Conservation (phyloP, 2,329 filamentous ascomycete genomes). For the Aspergillus sp. region DNA sequence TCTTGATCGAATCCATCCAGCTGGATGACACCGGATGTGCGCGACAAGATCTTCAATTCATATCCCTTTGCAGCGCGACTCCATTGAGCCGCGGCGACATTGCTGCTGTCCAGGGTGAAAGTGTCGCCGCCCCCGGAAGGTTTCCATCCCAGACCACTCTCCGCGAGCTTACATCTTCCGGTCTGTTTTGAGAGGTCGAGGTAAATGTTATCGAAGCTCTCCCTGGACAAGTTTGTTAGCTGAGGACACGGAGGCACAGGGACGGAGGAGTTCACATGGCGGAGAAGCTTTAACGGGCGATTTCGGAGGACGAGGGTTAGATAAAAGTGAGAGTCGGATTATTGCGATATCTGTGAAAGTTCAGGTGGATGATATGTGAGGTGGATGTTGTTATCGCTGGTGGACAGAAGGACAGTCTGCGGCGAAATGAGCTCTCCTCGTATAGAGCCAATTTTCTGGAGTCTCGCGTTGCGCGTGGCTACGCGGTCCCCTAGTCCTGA, state of each 20-base stretch:
- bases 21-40: slow-evolving; percentile 82
- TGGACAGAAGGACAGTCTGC: slow-evolving; percentile 1
- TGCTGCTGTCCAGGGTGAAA: slow-evolving; percentile 84
- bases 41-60: slow-evolving; percentile 86
- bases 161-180: slow-evolving; percentile 91
- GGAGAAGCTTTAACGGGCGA: slow-evolving; percentile 23
- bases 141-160: slow-evolving; percentile 95
- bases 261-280: slow-evolving; percentile 28
- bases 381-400: background rate
- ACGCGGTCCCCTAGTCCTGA: slow-evolving; percentile 7
- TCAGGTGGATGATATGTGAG: background rate
- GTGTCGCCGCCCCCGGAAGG: slow-evolving; percentile 81
- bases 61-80: slow-evolving; percentile 88
- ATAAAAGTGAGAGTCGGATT: background rate
- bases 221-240: slow-evolving; percentile 47
- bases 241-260: background rate
- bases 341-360: slow-evolving; percentile 1
- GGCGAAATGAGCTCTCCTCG: background rate
- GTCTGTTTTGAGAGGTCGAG: slow-evolving; percentile 90
- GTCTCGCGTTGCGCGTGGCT: slow-evolving; percentile 24
- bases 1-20: slow-evolving; percentile 94
- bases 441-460: slow-evolving; percentile 19
- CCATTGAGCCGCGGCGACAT: slow-evolving; percentile 88
- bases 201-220: slow-evolving; percentile 97
- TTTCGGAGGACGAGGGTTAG: background rate